Conservation (phyloP, 768 basidiomycete genomes). For the Mycena leptocephala region DNA sequence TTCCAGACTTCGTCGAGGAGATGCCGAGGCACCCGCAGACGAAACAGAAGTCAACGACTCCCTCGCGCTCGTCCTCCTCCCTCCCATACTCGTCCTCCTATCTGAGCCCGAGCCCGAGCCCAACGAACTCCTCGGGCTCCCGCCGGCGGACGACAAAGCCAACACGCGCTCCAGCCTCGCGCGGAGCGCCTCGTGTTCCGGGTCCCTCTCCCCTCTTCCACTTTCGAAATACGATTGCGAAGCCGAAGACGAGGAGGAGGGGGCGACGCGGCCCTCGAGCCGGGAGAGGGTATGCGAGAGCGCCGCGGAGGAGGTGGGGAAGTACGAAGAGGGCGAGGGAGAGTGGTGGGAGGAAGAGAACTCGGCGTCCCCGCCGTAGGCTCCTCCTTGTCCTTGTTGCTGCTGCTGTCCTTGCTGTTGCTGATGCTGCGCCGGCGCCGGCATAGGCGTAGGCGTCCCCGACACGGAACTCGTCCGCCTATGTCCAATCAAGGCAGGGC, state of each 20-base stretch:
- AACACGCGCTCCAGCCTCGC: constrained; percentile 70
- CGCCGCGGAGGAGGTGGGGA: neutral
- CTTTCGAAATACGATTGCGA: too few relatives aligned
- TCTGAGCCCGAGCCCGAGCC: too few relatives aligned
- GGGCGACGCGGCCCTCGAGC: constrained; percentile 19
- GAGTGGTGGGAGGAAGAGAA: constrained; percentile 1
- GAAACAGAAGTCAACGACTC: neutral
- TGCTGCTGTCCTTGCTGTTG: neutral
- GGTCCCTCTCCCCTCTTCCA: constrained; percentile 49
- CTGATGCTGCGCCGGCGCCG: neutral
- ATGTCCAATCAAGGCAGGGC: neutral
- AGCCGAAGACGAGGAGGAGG: constrained; percentile 32
- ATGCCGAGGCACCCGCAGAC: neutral
- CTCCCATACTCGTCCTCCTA: constrained; percentile 16
- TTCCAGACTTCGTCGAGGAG: neutral
- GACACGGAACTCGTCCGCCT: neutral
- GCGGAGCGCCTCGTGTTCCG: constrained; percentile 70
- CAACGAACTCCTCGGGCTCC: too few relatives aligned
- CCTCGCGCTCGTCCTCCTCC: constrained; percentile 17
- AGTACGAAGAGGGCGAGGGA: neutral
- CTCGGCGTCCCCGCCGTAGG: constrained; percentile 32
- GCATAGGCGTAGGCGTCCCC: neutral
- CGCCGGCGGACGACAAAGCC: too few relatives aligned
- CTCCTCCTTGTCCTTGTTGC: neutral
- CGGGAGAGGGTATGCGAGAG: constrained; percentile 22